A percentile compares a stretch with the other conserved stretches of the same genome.
phyloP scores from a whole-genome alignment of 2,329 filamentous ascomycete species.

The Neurospora sp. region DNA sequence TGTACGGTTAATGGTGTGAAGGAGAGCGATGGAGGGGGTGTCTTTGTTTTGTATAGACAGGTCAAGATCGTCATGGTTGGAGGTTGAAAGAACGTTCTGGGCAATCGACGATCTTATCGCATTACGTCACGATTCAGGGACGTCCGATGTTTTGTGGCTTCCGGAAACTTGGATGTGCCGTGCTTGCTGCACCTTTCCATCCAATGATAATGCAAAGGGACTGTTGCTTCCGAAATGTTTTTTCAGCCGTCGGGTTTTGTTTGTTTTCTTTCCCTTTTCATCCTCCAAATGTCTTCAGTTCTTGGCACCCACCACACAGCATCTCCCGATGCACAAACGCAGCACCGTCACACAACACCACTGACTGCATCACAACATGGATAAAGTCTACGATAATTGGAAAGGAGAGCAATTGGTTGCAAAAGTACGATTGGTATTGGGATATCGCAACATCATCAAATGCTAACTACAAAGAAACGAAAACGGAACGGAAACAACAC shows the following conservation, averaged over 20 bases:
- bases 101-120: background rate
- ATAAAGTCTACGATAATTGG: background rate
- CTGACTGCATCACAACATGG: background rate
- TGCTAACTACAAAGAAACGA: no score
- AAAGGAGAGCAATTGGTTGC: background rate
- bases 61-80: background rate
- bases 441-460: background rate
- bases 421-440: background rate
- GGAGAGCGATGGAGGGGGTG: background rate
- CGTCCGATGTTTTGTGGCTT: background rate
- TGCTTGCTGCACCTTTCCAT: background rate
- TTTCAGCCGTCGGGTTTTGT: background rate
- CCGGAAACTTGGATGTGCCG: background rate
- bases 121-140: background rate
- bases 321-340: background rate
- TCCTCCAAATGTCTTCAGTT: background rate
- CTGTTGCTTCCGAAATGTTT: background rate
- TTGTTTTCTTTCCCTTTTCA: background rate
- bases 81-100: background rate
- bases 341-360: background rate
- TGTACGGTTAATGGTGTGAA: background rate
- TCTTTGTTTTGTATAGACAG: background rate
- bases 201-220: background rate
- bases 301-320: background rate
- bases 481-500: no score